Percentiles rank a stretch among this genome's conserved stretches.
phyloP scores from a whole-genome alignment of 108 stramenopile species.

The Cyclotella atomus region DNA sequence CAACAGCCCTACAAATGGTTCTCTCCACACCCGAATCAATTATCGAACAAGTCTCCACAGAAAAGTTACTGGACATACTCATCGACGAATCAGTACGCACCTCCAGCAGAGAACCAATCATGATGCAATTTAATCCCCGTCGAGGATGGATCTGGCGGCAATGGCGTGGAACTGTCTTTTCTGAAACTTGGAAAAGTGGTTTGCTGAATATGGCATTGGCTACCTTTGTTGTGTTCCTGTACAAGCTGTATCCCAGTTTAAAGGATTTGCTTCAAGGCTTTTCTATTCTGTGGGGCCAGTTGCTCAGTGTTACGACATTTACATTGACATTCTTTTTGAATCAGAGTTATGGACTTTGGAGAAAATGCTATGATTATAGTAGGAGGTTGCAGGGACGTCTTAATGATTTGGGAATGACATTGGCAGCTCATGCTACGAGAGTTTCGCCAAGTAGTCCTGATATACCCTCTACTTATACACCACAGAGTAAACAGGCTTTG shows the following conservation, averaged over 20 bases:
- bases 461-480: slow-evolving; percentile 77
- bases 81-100: slow-evolving; percentile 87
- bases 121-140: slow-evolving; percentile 90
- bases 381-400: slow-evolving; percentile 86
- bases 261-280: slow-evolving; percentile 60
- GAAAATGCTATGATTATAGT: slow-evolving; percentile 82
- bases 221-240: slow-evolving; percentile 52
- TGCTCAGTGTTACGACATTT: slow-evolving; percentile 87
- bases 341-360: slow-evolving; percentile 88
- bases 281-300: slow-evolving; percentile 81
- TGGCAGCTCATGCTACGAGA: slow-evolving; percentile 84
- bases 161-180: slow-evolving; percentile 90
- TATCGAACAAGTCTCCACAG: slow-evolving; percentile 90
- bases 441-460: slow-evolving; percentile 54
- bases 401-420: slow-evolving; percentile 87
- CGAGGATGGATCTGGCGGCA: slow-evolving; percentile 84
- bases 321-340: slow-evolving; percentile 92
- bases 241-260: slow-evolving; percentile 49
- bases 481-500: slow-evolving; percentile 71
- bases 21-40: slow-evolving; percentile 83
- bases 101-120: slow-evolving; percentile 73
- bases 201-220: slow-evolving; percentile 76
- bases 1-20: slow-evolving; percentile 69
- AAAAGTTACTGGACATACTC: slow-evolving; percentile 82
- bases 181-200: slow-evolving; percentile 81